These are phyloP conservation scores for Aspergillus caelatus DNA, from an alignment of 2,329 filamentous ascomycete species.

Conservation along the genomic window DNA sequence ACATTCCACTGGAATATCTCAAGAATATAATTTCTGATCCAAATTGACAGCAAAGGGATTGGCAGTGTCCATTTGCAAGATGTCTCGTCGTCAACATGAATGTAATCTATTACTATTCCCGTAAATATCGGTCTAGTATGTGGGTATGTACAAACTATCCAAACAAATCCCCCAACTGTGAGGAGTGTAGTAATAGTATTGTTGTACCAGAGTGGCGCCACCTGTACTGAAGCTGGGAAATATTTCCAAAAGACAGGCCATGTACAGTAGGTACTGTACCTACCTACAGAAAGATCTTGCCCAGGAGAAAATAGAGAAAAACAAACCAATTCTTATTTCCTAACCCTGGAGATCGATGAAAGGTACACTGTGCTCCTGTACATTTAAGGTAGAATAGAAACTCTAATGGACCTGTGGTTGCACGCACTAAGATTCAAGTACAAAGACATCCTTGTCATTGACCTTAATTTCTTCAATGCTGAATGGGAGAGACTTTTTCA, in stretches of 20 bases:
- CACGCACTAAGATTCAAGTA: neutral
- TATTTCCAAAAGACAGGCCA: neutral
- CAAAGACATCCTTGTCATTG: neutral
- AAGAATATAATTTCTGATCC: neutral
- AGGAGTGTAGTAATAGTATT: slow-evolving; percentile 9
- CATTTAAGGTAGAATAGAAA: slow-evolving; percentile 3
- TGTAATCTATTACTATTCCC: slow-evolving; percentile 4
- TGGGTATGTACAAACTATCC: neutral
- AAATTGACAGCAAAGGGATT: neutral
- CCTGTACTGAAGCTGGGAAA: slow-evolving; percentile 5
- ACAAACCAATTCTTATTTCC: neutral
- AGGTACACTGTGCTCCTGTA: neutral
- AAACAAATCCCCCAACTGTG: slow-evolving; percentile 15
- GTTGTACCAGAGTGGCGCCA: slow-evolving; percentile 18
- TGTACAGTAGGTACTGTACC: neutral
- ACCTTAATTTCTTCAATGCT: neutral
- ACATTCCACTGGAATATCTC: neutral
- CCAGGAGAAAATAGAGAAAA: neutral
- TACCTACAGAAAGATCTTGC: neutral
- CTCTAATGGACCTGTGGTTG: neutral
- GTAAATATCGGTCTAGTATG: slow-evolving; percentile 13
- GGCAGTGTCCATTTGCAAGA: neutral
- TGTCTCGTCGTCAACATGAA: neutral
- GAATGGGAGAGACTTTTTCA: slow-evolving; percentile 1
- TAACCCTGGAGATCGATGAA: neutral